Evolutionary conservation across 352 stramenopile species (phyloP).

Genomic region (Pythium vanterpoolii): DNA sequence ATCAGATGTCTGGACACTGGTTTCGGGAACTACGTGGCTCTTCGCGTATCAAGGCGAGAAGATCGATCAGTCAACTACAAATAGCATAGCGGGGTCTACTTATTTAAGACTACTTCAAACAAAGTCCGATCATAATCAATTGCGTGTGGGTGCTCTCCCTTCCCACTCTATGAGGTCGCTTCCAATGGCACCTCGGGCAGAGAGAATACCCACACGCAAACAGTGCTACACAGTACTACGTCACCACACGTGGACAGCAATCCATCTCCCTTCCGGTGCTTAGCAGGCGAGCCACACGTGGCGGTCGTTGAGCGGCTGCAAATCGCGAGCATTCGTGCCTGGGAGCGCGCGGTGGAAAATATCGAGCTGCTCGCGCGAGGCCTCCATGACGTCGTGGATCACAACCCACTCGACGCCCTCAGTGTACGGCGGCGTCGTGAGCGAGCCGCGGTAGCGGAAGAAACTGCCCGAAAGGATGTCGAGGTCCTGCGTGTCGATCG

Average conservation of each 20-base stretch:
- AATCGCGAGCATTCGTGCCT: slow-evolving; percentile 44
- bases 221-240: neutral
- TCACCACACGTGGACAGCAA: neutral
- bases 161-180: neutral
- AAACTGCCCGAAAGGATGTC: slow-evolving; percentile 37
- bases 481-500: slow-evolving; percentile 28
- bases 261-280: neutral
- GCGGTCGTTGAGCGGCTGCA: slow-evolving; percentile 52
- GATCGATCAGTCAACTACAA: no score
- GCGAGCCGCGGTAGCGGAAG: slow-evolving; percentile 61
- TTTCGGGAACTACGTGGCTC: no score
- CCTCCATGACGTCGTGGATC: slow-evolving; percentile 43
- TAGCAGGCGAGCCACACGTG: slow-evolving; percentile 26
- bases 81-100: no score
- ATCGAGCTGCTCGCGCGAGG: slow-evolving; percentile 50
- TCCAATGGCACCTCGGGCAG: neutral
- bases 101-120: no score
- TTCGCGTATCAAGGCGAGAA: no score
- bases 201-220: neutral
- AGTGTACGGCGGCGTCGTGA: slow-evolving; percentile 71
- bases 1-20: no score
- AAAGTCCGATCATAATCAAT: neutral
- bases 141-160: neutral
- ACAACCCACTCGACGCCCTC: slow-evolving; percentile 77
- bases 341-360: slow-evolving; percentile 45